These are phyloP conservation scores for Cucumis variabilis DNA, from an alignment of 331 rosid genomes.

Conservation along the genomic window DNA sequence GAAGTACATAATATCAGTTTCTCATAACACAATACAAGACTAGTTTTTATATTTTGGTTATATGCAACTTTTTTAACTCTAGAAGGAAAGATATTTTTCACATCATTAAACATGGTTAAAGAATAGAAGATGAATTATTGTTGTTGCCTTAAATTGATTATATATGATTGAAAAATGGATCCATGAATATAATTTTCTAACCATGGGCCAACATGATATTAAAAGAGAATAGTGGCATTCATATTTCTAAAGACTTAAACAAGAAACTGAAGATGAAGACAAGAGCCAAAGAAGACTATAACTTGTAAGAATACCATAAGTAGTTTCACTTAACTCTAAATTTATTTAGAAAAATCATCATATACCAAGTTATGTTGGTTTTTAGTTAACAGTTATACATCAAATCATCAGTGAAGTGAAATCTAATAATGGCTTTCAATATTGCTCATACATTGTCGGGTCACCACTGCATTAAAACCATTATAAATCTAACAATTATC, in stretches of 20 bases:
- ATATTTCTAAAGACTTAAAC: constrained; percentile 3
- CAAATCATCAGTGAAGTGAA: too few relatives aligned
- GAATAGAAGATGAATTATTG: constrained; percentile 29
- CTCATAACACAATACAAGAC: constrained; percentile 29
- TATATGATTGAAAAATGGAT: constrained; percentile 19
- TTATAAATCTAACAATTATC: too few relatives aligned
- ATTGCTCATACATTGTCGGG: too few relatives aligned
- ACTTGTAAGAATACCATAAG: not conserved
- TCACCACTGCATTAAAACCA: too few relatives aligned
- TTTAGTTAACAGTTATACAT: too few relatives aligned
- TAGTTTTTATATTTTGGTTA: constrained; percentile 12
- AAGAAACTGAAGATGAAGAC: not conserved
- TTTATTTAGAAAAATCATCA: not conserved
- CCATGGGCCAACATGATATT: not conserved
- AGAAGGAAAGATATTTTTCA: constrained; percentile 23
- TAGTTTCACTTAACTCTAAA: not conserved
- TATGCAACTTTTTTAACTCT: constrained; percentile 20
- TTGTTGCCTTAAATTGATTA: constrained; percentile 10
- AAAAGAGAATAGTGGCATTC: not conserved
- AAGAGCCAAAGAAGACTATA: not conserved
- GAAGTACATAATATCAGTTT: constrained; percentile 13
- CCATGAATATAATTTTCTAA: constrained; percentile 4
- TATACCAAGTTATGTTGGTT: too few relatives aligned
- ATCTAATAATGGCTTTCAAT: too few relatives aligned
- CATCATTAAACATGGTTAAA: constrained; percentile 30